Conservation (phyloP, 2,329 filamentous ascomycete species). For the Cytospora paraplurivora region DNA sequence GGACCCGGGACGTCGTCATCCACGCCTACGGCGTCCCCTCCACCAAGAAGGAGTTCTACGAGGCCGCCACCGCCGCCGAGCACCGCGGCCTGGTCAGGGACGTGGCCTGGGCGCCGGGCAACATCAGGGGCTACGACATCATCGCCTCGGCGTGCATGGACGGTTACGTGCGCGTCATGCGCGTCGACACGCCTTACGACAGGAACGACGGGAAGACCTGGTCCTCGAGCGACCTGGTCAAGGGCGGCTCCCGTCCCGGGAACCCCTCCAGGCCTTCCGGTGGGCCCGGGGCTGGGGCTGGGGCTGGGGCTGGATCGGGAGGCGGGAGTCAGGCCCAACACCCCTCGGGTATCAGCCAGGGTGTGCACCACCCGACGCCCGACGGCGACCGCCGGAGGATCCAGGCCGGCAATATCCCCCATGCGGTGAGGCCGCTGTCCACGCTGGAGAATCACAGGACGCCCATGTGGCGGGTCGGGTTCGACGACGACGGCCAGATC, state of each 20-base stretch:
- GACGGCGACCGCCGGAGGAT: constrained; percentile 54
- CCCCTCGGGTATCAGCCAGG: constrained; percentile 54
- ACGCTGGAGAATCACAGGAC: constrained; percentile 68
- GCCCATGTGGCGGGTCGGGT: constrained; percentile 75
- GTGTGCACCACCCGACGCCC: constrained; percentile 53
- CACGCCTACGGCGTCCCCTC: constrained; percentile 52
- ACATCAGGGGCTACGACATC: constrained; percentile 85
- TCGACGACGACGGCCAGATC: constrained; percentile 70
- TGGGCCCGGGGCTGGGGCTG: constrained; percentile 16
- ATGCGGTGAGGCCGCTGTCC: constrained; percentile 64
- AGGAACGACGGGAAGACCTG: constrained; percentile 53
- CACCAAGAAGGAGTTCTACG: constrained; percentile 78
- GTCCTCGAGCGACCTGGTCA: constrained; percentile 50
- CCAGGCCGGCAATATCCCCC: constrained; percentile 66
- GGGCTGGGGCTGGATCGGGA: constrained; percentile 2
- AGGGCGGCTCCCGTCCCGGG: constrained; percentile 34
- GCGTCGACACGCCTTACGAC: constrained; percentile 64
- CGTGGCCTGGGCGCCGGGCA: constrained; percentile 89
- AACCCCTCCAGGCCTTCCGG: constrained; percentile 14
- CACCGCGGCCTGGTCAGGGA: constrained; percentile 81
- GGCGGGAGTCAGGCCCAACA: constrained; percentile 36
- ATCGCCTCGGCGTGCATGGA: constrained; percentile 93
- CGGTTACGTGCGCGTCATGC: constrained; percentile 85
- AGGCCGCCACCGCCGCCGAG: constrained; percentile 73
- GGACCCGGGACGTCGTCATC: constrained; percentile 65